Evolutionary conservation across 1,284 basidiomycete genomes (phyloP).

Genomic region (Rhodotorula glutinis): DNA sequence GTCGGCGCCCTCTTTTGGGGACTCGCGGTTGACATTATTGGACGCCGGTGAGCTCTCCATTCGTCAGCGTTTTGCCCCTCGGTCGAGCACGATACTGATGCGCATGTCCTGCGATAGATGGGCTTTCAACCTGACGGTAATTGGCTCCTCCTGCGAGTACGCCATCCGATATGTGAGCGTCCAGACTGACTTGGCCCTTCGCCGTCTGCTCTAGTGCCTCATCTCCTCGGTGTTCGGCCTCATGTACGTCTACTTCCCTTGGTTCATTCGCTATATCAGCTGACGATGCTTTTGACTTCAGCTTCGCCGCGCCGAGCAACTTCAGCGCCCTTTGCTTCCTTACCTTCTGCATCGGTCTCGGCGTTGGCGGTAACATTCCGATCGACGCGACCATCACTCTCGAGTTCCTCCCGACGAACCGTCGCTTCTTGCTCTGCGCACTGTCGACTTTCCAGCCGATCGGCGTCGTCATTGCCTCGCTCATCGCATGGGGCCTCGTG

Average conservation of each 20-base stretch:
- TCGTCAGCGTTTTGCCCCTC: too few species aligned
- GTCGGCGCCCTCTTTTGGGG: slow-evolving; percentile 55
- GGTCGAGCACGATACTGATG: too few species aligned
- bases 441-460: slow-evolving; percentile 50
- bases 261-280: background rate
- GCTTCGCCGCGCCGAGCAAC: slow-evolving; percentile 45
- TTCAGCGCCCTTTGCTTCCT: slow-evolving; percentile 48
- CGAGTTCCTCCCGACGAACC: slow-evolving; percentile 52
- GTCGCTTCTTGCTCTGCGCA: slow-evolving; percentile 51
- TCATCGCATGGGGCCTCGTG: slow-evolving; percentile 54
- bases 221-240: slow-evolving; percentile 67
- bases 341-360: slow-evolving; percentile 44
- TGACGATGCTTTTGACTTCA: background rate
- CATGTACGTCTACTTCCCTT: slow-evolving; percentile 13
- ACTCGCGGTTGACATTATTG: slow-evolving; percentile 45
- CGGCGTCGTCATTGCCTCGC: slow-evolving; percentile 53
- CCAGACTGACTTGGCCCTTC: too few species aligned
- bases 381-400: slow-evolving; percentile 76
- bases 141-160: too few species aligned
- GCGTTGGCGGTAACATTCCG: slow-evolving; percentile 48
- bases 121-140: slow-evolving; percentile 10
- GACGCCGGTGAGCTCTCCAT: slow-evolving; percentile 14
- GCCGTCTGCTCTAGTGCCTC: slow-evolving; percentile 56
- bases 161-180: too few species aligned
- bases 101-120: background rate